phyloP scores from a whole-genome alignment of 352 stramenopile genomes.

The Hyaloperonospora arabidopsidis region DNA sequence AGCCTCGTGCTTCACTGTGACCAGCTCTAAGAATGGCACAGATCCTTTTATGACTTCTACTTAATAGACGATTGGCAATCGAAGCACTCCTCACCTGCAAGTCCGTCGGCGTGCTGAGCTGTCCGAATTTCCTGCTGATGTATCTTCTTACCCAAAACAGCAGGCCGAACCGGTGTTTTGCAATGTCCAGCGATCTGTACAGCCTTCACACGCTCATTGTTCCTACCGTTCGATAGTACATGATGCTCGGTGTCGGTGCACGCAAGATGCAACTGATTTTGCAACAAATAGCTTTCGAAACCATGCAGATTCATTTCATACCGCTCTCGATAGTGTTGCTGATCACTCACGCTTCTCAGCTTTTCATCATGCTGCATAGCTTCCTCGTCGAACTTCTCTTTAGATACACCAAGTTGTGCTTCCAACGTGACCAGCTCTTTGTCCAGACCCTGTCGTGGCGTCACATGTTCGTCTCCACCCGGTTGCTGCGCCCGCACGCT shows the following conservation, averaged over 20 bases:
- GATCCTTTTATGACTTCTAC: constrained; percentile 11
- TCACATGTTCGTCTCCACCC: background rate
- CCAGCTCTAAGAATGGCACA: constrained; percentile 1
- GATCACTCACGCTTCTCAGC: too few species aligned
- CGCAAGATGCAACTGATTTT: too few species aligned
- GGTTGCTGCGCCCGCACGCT: constrained; percentile 1
- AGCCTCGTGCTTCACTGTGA: constrained; percentile 12
- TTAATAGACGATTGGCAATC: constrained; percentile 12
- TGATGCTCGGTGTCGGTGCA: too few species aligned
- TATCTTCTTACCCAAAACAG: constrained; percentile 14
- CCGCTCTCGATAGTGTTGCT: background rate
- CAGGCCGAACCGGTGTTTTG: constrained; percentile 6
- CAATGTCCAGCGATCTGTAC: constrained; percentile 7
- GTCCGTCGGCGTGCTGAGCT: constrained; percentile 9
- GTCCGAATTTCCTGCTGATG: constrained; percentile 18
- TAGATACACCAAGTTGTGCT: constrained; percentile 5
- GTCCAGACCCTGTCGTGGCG: constrained; percentile 3
- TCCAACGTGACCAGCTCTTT: constrained; percentile 1
- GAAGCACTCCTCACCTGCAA: constrained; percentile 13
- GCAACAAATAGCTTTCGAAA: too few species aligned
- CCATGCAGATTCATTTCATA: too few species aligned
- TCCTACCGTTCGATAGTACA: constrained; percentile 1
- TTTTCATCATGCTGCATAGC: too few species aligned
- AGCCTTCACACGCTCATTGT: background rate
- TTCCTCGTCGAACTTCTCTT: constrained; percentile 7